Conservation (phyloP, 208 protist species). For the Eutreptiella sp. region DNA sequence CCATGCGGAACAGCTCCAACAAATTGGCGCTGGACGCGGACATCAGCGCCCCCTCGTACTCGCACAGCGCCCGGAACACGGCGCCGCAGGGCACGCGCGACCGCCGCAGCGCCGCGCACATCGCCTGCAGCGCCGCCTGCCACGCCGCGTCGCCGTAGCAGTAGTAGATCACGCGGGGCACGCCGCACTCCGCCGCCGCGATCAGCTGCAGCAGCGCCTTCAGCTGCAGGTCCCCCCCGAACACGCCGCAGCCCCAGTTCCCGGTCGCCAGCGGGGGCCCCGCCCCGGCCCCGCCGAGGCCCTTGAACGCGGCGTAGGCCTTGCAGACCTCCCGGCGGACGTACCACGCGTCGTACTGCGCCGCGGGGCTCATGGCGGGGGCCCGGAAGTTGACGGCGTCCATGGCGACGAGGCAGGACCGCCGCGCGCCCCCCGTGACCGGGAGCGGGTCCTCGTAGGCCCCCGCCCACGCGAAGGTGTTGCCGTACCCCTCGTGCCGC, state of each 20-base stretch:
- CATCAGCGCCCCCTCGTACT: no score
- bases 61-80: no score
- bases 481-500: constrained; percentile 56
- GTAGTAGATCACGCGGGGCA: constrained; percentile 51
- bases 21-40: no score
- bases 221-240: constrained; percentile 64
- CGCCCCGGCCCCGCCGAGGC: no score
- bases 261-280: constrained; percentile 62
- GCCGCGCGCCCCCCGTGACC: no score
- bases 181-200: constrained; percentile 51
- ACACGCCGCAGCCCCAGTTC: constrained; percentile 82
- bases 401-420: constrained; percentile 66
- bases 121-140: no score
- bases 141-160: constrained; percentile 40
- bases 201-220: constrained; percentile 76
- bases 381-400: no score
- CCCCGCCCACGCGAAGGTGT: constrained; percentile 48
- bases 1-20: no score
- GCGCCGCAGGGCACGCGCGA: no score
- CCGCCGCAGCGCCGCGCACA: no score
- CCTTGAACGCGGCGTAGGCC: constrained; percentile 60
- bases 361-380: background rate
- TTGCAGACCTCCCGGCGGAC: constrained; percentile 69
- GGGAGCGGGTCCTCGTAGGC: no score
- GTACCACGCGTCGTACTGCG: constrained; percentile 46